Evolutionary conservation across 2,329 filamentous ascomycete species (phyloP), one percentile per base, ranked within the genome.

Genomic region (Tolypocladium inflatum): DNA sequence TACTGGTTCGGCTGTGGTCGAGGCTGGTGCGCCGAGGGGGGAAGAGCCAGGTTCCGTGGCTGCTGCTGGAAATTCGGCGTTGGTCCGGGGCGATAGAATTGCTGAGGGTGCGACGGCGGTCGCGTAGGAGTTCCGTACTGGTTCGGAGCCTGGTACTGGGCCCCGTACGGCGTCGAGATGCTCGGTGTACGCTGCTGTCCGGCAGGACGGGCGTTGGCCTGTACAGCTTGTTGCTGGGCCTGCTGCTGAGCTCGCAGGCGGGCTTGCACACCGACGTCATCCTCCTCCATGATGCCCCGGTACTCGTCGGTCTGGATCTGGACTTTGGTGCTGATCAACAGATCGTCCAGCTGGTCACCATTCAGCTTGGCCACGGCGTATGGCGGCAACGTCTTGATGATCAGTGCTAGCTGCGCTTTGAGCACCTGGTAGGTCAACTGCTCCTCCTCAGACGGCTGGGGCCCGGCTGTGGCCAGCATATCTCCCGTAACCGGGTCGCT

Each of bases 341-440:
- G 77, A 59, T 91, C 89, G 37, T 87, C 87, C n/a, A 96, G 75
- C 70, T 91, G 89, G 68, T 95, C 88, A 11, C 91, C 91, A 65
- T 95, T 87, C 61, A 96, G 77, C 66, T 94, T 93, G 7, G 91
- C 87, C 30, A 96, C 88, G 1, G 89, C 89, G 68, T 91, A 94
- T 1, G 91, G 91, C 1, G 91, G 91, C 13, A 96, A 75, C 43
- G 82, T 84, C 63, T 87, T 81, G 60, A 96, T 82, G 61, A 96
- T 84, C 37, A 91, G 76, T 0, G 84, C 78, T 23, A 96, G 76
- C 67, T 92, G 90, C 4, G 86, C 82, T 68, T 88, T 91, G 56
- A 96, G 78, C 33, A 86, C 80, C 62, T 90, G 80, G 68, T 95
- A 96, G 0, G 81, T 83, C 17, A 74, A 70, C 59, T 76, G 74